These are phyloP conservation scores for Exobasidium cylindrosporum DNA, from an alignment of 1,284 basidiomycete species.

Conservation along the genomic window DNA sequence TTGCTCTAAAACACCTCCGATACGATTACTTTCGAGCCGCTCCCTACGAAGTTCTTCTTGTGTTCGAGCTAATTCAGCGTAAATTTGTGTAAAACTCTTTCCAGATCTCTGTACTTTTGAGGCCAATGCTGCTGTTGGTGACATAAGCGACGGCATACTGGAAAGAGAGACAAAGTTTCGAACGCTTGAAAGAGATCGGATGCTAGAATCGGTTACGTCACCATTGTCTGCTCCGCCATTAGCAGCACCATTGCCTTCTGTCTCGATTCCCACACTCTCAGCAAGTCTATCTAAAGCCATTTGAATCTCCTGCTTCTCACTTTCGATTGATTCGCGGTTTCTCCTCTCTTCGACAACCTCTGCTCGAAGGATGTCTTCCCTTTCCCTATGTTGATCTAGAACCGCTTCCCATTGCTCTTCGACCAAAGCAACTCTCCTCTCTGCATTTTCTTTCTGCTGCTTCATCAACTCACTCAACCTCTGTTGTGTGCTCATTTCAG, in stretches of 20 bases:
- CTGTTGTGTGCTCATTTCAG: conserved; percentile 69
- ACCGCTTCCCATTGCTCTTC: conserved; percentile 74
- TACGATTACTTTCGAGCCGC: conserved; percentile 56
- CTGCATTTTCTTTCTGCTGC: conserved; percentile 73
- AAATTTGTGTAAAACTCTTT: conserved; percentile 84
- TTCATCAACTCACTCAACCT: conserved; percentile 76
- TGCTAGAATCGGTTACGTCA: conserved; percentile 18
- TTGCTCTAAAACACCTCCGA: conserved; percentile 40
- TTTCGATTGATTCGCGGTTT: conserved; percentile 56
- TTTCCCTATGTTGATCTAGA: conserved; percentile 66
- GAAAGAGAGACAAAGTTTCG: conserved; percentile 14
- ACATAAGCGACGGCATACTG: conserved; percentile 20
- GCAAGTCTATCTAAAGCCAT: conserved; percentile 50
- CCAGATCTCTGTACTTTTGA: conserved; percentile 72
- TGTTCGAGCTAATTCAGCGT: conserved; percentile 78
- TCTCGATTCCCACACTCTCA: conserved; percentile 43
- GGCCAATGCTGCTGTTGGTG: conserved; percentile 78
- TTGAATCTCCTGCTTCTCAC: conserved; percentile 52
- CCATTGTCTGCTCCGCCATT: conserved; percentile 5
- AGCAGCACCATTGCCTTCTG: conserved; percentile 17
- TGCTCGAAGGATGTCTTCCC: conserved; percentile 66
- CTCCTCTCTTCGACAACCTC: conserved; percentile 64
- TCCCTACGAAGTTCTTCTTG: conserved; percentile 77
- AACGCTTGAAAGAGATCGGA: conserved; percentile 10
- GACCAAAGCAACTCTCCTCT: conserved; percentile 71